Base-by-base conservation (phyloP, 306 rosid species). In the Dalbergia oliveri region DNA sequence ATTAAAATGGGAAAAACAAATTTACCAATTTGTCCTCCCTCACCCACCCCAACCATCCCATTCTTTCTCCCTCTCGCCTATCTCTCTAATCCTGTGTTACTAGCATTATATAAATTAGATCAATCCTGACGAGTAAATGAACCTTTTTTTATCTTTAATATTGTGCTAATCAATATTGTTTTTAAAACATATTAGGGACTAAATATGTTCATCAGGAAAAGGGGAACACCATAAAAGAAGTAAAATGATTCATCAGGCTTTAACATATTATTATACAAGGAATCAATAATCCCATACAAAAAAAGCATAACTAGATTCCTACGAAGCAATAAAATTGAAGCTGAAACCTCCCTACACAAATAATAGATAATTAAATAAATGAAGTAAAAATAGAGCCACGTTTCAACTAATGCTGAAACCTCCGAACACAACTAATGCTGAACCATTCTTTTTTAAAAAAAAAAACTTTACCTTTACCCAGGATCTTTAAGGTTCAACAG, bases 401-500 rank as follows among this genome's bases (percentile, higher is more conserved):
- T 70, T 51, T 34, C 64, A 4, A 34, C 4, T 5, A 54, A 54
- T 54, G 9, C 21, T 19, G 16, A 9, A 21, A 21, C 23, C 23
- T 21, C 23, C 23, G 1, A 21, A 21, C 23, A 21, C 23, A 21
- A 21, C 23, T 21, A 21, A 21, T 21, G 23, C 23, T 21, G 1
- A 21, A 49, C 33, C 4, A 11, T 58, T 1, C 16, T 58, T 21
- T 58, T 8, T 8, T 1, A 16, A 39, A 16, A 37, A 6, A 44
- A 65, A 9, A 7, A 8, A n/a, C n/a, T n/a, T 37, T 9, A 11
- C 3, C 56, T 19, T 68, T 3, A 19, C 51, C 13, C 67, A 58
- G 31, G 47, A 47, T 79, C 67, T 44, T 41, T 45, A 11, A 67
- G 68, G 35, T 75, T 71, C 72, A 50, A 60, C 41, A 80, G 73